phyloP scores from a whole-genome alignment of 805 yeast species.

The Sugiyamaella chiloensis region DNA sequence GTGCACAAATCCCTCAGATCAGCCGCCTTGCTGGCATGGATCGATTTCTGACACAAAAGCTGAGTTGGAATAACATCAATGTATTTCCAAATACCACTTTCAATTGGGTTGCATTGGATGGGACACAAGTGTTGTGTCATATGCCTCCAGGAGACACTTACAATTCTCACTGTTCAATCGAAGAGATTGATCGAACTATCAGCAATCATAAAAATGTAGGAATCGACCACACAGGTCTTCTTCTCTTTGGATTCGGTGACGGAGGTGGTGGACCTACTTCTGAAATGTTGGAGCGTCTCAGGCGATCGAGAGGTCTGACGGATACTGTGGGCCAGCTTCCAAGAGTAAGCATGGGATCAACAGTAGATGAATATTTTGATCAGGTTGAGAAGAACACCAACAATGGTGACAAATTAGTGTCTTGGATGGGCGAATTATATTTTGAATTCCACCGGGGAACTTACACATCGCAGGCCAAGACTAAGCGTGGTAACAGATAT shows the following conservation, averaged over 20 bases:
- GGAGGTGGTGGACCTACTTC: constrained; percentile 99
- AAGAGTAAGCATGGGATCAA: constrained; percentile 68
- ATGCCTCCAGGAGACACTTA: constrained; percentile 98
- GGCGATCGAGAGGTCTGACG: constrained; percentile 90
- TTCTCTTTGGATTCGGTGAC: constrained; percentile 91
- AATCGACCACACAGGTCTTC: constrained; percentile 71
- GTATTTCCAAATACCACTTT: constrained; percentile 86
- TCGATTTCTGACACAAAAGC: constrained; percentile 84
- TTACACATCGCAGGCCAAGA: constrained; percentile 87
- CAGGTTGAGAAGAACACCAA: constrained; percentile 58
- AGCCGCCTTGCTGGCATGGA: constrained; percentile 82
- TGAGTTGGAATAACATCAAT: constrained; percentile 96
- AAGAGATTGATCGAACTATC: constrained; percentile 79
- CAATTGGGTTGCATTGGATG: constrained; percentile 94
- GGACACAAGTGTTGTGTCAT: constrained; percentile 88
- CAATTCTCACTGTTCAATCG: constrained; percentile 87
- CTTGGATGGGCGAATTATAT: constrained; percentile 93
- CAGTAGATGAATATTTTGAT: constrained; percentile 75
- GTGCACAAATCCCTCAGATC: constrained; percentile 91
- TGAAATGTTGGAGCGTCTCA: constrained; percentile 86
- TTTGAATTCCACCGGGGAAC: constrained; percentile 97
- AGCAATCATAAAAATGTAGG: constrained; percentile 79
- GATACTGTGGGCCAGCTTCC: constrained; percentile 82
- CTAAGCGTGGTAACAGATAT: constrained; percentile 73
- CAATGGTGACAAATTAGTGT: constrained; percentile 64